Evolutionary conservation across 192 early-diverging fungal genomes (phyloP).

Genomic region (Backusella parvicylindrica): DNA sequence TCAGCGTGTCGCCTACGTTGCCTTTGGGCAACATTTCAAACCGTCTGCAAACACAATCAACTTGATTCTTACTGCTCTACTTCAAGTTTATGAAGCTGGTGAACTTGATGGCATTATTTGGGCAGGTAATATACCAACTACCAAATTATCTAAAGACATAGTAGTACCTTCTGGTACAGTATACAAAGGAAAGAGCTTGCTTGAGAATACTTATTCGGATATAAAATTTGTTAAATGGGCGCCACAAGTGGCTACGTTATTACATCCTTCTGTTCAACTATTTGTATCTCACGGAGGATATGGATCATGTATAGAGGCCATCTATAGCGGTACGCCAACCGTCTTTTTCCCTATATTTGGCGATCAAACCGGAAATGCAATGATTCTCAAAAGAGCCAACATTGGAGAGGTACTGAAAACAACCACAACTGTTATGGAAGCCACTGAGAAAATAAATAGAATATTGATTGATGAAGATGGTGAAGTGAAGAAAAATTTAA

Average conservation of each 20-base stretch:
- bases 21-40: conserved; percentile 24
- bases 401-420: not conserved
- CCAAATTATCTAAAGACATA: not conserved
- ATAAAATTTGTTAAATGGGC: conserved; percentile 12
- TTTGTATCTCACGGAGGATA: conserved; percentile 32
- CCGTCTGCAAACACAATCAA: not conserved
- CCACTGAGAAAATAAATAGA: not conserved
- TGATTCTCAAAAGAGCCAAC: not conserved
- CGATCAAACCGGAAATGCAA: conserved; percentile 19
- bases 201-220: not conserved
- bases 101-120: conserved; percentile 35
- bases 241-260: conserved; percentile 25
- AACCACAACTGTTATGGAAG: not conserved
- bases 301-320: conserved; percentile 23
- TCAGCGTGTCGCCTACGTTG: conserved; percentile 19
- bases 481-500: not conserved
- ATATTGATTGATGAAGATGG: not conserved
- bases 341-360: conserved; percentile 25
- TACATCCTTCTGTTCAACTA: conserved; percentile 15
- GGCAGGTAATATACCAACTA: not conserved
- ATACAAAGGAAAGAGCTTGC: not conserved
- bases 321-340: conserved; percentile 18
- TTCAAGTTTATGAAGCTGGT: conserved; percentile 14
- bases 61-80: conserved; percentile 17
- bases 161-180: not conserved